Percentiles rank a stretch among this genome's conserved stretches.
phyloP scores from a whole-genome alignment of 176 grass and related monocot species.

The Triticum dicoccoides region DNA sequence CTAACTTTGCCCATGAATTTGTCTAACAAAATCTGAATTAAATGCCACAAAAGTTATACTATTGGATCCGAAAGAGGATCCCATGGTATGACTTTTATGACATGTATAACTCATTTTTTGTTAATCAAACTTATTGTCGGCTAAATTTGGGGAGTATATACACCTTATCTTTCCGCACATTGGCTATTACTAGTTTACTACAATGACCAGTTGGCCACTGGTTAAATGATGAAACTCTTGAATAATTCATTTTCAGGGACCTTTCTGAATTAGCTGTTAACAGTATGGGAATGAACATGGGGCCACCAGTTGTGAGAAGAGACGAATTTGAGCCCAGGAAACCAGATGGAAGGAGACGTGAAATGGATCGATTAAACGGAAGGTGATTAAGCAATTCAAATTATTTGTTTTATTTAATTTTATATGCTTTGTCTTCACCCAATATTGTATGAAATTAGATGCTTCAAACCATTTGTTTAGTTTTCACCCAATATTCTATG shows the following conservation, averaged over 20 bases:
- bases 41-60: not conserved
- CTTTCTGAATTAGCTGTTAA: conserved; percentile 81
- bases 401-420: not conserved
- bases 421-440: not conserved
- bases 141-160: not conserved
- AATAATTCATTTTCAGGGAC: conserved; percentile 61
- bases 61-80: not conserved
- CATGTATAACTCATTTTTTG: not conserved
- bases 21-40: not conserved
- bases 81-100: too few relatives aligned
- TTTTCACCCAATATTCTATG: not conserved
- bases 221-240: conserved; percentile 27
- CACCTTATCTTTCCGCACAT: not conserved
- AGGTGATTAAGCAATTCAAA: conserved; percentile 45
- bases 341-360: conserved; percentile 61
- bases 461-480: not conserved
- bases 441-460: too few relatives aligned
- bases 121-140: not conserved
- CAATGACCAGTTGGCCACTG: not conserved
- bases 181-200: not conserved
- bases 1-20: not conserved
- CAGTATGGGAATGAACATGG: conserved; percentile 76
- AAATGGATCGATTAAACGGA: conserved; percentile 64
- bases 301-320: conserved; percentile 56
- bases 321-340: conserved; percentile 68